Conservation (phyloP, 1,284 basidiomycete genomes). For the Boletus austroedulis region DNA sequence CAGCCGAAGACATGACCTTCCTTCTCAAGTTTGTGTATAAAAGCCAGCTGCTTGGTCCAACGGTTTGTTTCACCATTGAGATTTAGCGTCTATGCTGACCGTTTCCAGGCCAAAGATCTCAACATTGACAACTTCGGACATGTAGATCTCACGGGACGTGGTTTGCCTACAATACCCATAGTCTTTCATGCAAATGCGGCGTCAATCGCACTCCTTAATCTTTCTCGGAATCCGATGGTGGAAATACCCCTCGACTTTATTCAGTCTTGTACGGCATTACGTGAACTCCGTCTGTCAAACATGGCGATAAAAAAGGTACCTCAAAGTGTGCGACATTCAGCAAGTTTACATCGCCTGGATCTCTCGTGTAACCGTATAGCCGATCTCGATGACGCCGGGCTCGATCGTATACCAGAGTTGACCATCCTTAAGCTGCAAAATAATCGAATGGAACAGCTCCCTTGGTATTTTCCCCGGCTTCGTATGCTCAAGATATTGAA, state of each 20-base stretch:
- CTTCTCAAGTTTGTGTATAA: constrained; percentile 88
- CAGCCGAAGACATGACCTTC: constrained; percentile 81
- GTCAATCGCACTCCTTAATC: constrained; percentile 82
- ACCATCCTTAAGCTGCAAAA: constrained; percentile 82
- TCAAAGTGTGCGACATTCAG: constrained; percentile 74
- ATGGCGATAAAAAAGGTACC: constrained; percentile 97
- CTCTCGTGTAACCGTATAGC: constrained; percentile 91
- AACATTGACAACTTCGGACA: constrained; percentile 75
- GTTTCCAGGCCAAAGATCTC: constrained; percentile 63
- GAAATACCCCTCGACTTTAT: constrained; percentile 98
- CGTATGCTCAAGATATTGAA: constrained; percentile 77
- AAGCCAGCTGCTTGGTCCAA: constrained; percentile 63
- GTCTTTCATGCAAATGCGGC: constrained; percentile 85
- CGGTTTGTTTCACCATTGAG: constrained; percentile 44
- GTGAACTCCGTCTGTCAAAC: constrained; percentile 85
- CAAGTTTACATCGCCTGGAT: constrained; percentile 81
- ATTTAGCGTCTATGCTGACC: constrained; percentile 8
- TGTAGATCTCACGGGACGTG: constrained; percentile 82
- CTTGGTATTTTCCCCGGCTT: constrained; percentile 81
- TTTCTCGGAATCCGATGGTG: constrained; percentile 94
- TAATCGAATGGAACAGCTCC: constrained; percentile 87
- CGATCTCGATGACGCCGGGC: constrained; percentile 83
- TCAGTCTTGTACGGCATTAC: constrained; percentile 81
- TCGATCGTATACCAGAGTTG: constrained; percentile 78
- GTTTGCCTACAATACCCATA: constrained; percentile 89